Conservation (phyloP, 305 asterid genomes). For the Fraxinus floribunda region DNA sequence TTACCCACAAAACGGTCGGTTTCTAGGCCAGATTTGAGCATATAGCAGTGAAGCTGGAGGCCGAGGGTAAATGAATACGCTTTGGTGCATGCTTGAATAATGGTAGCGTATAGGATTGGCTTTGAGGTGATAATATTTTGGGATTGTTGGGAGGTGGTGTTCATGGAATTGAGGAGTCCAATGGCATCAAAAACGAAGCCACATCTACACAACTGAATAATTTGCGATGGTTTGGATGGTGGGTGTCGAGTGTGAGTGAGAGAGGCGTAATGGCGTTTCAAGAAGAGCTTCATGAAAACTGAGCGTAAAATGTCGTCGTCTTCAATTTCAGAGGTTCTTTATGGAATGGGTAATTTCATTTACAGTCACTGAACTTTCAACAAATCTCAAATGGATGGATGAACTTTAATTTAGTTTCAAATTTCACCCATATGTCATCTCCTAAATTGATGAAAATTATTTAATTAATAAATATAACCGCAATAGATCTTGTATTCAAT, state of each 20-base stretch:
- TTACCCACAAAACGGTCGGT: constrained; percentile 78
- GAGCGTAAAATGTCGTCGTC: background rate
- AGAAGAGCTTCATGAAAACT: constrained; percentile 41
- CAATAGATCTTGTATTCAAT: background rate
- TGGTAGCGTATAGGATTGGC: constrained; percentile 54
- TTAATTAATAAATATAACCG: background rate
- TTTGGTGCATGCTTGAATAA: constrained; percentile 56
- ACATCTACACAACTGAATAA: constrained; percentile 53
- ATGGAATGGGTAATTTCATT: background rate
- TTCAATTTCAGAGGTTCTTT: background rate
- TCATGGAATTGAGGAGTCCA: constrained; percentile 42
- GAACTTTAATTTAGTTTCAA: background rate
- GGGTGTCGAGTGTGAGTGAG: constrained; percentile 25
- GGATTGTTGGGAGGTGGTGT: constrained; percentile 7
- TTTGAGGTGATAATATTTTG: constrained; percentile 29
- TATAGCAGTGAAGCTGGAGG: constrained; percentile 70
- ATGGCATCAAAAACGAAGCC: constrained; percentile 48
- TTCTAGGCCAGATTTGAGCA: constrained; percentile 62
- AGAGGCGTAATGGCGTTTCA: constrained; percentile 46
- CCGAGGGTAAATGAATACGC: constrained; percentile 45
- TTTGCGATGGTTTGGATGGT: constrained; percentile 27
- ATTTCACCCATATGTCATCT: background rate
- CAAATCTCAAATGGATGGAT: background rate
- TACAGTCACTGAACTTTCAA: background rate
- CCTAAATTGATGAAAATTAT: background rate